Evolutionary conservation across 495 filamentous ascomycete species (phyloP), one percentile per base, ranked within the genome.

Genomic region (Xylaria flabelliformis): DNA sequence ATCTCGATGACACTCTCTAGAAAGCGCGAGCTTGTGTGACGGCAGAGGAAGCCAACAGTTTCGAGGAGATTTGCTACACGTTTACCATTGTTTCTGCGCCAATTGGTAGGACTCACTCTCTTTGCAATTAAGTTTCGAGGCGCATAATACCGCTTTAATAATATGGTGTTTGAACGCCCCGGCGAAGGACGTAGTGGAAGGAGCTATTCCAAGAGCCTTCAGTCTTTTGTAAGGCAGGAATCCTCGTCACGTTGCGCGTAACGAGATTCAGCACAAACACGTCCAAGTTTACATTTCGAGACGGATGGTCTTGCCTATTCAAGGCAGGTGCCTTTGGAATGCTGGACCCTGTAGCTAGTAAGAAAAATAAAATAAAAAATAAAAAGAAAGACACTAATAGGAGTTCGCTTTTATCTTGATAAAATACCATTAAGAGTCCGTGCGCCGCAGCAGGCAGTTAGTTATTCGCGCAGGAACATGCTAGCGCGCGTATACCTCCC

Each of bases 241-340:
- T 36, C 21, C 17, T 67, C 64, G 26, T 32, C 15, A 19, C 48
- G 29, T 48, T 53, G 64, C 44, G 46, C 15, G 39, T 67, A 32
- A 65, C 64, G 53, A 51, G 3, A 41, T 50, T 21, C 34, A 39
- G 34, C 17, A 32, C 32, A 7, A 39, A 21, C 13, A 36, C 32
- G 19, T 15, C 12, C 39, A 41, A 9, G 2, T 32, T 51, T 15
- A 4, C 58, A 32, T 53, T 12, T 12, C 17, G n/a, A 26, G 19
- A 67, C 50, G 44, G 34, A 24, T 56, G 26, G n/a, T 56, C 50
- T 67, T 51, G 65, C 36, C 50, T 67, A 64, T 64, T 21, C 36
- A 7, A 36, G 65, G 21, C 21, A 67, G 19, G 19, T 21, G n/a
- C 15, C 32, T 41, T 56, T 4, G 19, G 21, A 42, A 24, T 36